Base-by-base conservation (phyloP, 495 filamentous ascomycete species). In the Corynascus novoguineensis region DNA sequence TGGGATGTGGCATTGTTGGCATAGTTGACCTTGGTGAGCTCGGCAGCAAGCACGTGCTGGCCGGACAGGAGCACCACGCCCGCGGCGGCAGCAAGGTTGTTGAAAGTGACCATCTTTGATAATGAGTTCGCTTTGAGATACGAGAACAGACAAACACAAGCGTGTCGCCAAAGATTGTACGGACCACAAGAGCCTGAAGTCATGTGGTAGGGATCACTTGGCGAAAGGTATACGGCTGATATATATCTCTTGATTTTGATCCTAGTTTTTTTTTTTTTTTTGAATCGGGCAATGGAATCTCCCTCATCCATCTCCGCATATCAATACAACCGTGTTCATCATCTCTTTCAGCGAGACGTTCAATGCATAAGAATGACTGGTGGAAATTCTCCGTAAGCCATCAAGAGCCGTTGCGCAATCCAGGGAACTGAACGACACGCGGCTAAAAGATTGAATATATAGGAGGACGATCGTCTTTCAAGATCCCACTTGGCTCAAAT, bases 1-100 rank as follows among this genome's bases (percentile, higher is more conserved):
- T 71, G 71, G 35, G 62, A 69, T 1, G 68, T 73, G 2, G 71
- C 71, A 37, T 73, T 71, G 53, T 71, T 75, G 14, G 69, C 69
- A 38, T 73, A 73, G 29, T 65, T 67, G 14, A 73, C 70, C 60
- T 66, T 62, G 22, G 71, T 72, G 10, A 73, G 61, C 57, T 60
- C 58, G 27, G 73, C 68, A 5, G 32, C 63, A 6, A 46, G 5
- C 21, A 52, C 63, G 11, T 11, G 10, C n/a, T 21, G 15, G 2
- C 40, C 40, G 10, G 24, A 15, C 28, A 45, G 7, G 15, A 47
- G 19, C 12, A 15, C 3, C 19, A 27, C 37, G 9, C 12, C 37
- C 27, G 24, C 45, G 22, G 38, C 32, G 10, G 24, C 24, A 21
- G 21, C 8, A 24, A 50, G 12, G n/a, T 10, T 60, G 2, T 45